Evolutionary conservation across 495 filamentous ascomycete genomes (phyloP), one percentile per base, ranked within the genome.

Genomic region (Hyaloscypha variabilis): DNA sequence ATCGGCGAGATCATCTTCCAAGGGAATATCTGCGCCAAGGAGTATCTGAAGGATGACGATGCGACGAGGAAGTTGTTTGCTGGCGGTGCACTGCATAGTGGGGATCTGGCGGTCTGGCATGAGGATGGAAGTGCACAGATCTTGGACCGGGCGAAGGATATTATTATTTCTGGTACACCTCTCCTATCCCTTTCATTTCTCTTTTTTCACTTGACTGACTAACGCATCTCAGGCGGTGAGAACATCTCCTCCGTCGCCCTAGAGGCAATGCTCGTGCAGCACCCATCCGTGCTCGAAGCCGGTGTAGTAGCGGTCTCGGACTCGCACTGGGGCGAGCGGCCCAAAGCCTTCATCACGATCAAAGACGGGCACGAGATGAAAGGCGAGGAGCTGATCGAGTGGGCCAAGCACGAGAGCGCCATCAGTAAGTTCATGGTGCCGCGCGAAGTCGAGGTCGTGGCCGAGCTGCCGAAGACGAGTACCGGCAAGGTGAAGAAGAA

Each of bases 401-500:
- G 95, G 95, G 94, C 94, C 13, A 91, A 89, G 70, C 78, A 87
- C 60, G 80, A 87, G 64, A 90, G 90, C 69, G 76, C 76, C 26
- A 97, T 99, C 69, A 93, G 90, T 77, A 90, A 87, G 69, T 99
- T 97, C 74, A 98, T 98, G 95, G 87, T 98, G 25, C 95, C 95
- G 11, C 83, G 90, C 55, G 95, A 98, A 80, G 92, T 98, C 1
- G 93, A 96, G 77, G 81, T 99, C 60, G 87, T 99, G 31, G 64
- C 77, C 25, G 93, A 97, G 75, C 79, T 99, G 62, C 95, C 95
- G 14, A 98, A 99, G 85, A 99, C 96, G 28, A 93, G 90, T 71
- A 99, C 95, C 2, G 95, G 95, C 28, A 98, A 99, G 82, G 79
- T 99, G 60, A 89, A 91, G 84, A 99, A 99, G 84, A 98, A 97